Evolutionary conservation across 1,284 basidiomycete genomes (phyloP), one percentile per base, ranked within the genome.

Genomic region (Rhodotorula sp.): DNA sequence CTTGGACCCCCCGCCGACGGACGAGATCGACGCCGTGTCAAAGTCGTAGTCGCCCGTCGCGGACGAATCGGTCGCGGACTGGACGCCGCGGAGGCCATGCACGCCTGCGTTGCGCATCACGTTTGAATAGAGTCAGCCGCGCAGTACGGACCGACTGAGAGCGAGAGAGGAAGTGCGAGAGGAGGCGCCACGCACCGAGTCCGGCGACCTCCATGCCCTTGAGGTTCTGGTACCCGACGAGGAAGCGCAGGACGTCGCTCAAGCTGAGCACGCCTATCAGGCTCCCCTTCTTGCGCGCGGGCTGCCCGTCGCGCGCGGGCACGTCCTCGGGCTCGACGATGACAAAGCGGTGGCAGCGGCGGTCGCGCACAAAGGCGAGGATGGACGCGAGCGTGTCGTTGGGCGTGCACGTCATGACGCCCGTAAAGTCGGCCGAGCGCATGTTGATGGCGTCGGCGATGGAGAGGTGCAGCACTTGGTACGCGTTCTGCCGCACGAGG

Each of bases 401-500:
- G 1, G 93, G 92, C 1, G 92, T 93, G 80, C 97, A 99, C 27
- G 96, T 92, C 71, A 97, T 93, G 4, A 99, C 94, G 21, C 97
- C 97, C 13, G 92, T 90, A 81, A 98, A 99, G 81, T 99, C 97
- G 12, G 90, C 87, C 13, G 90, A 91, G 10, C 97, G 89, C 78
- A 96, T 90, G 74, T 90, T 91, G 64, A 99, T 86, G 1, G 97
- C 97, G 82, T 96, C 91, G 25, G 89, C 88, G 77, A 99, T 93
- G n/a, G 91, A 98, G 63, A 97, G 85, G 82, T 98, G 96, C 5
- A 99, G 87, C 7, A 92, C 90, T 79, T 95, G 91, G 81, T 98
- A 99, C 12, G 90, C 92, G 66, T 78, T 77, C 56, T 95, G 87
- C n/a, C 94, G 89, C 52, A 99, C 93, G 41, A 97, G 88, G 7